These are phyloP conservation scores for Neonectria faginata DNA, from an alignment of 2,329 filamentous ascomycete species.

Conservation along the genomic window DNA sequence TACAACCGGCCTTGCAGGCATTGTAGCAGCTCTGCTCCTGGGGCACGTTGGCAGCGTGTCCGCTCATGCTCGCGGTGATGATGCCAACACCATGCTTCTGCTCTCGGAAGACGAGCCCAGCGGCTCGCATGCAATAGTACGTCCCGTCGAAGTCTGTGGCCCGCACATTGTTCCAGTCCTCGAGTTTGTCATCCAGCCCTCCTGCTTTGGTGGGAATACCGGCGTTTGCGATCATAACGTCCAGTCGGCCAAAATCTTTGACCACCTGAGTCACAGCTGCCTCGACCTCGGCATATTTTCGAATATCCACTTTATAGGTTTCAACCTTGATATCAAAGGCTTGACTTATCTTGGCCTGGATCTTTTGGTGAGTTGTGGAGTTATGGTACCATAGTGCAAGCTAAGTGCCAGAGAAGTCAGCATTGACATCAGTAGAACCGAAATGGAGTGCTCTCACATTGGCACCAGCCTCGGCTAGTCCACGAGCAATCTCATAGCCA, in stretches of 20 bases:
- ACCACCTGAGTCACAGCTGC: slow-evolving; percentile 46
- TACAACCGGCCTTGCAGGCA: slow-evolving; percentile 57
- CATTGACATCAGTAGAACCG: too few relatives aligned
- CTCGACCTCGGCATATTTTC: slow-evolving; percentile 41
- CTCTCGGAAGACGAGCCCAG: slow-evolving; percentile 49
- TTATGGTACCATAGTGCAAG: slow-evolving; percentile 29
- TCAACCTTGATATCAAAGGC: slow-evolving; percentile 35
- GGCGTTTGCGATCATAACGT: slow-evolving; percentile 52
- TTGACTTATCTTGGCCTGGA: slow-evolving; percentile 25
- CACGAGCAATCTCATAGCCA: too few relatives aligned
- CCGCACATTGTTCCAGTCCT: slow-evolving; percentile 48
- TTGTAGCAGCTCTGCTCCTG: slow-evolving; percentile 59
- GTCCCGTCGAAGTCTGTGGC: too few relatives aligned
- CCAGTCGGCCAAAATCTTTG: slow-evolving; percentile 49
- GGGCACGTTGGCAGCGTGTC: slow-evolving; percentile 52
- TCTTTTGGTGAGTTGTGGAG: slow-evolving; percentile 20
- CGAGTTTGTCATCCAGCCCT: slow-evolving; percentile 46
- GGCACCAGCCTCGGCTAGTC: too few relatives aligned
- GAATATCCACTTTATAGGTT: slow-evolving; percentile 36
- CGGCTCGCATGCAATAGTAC: too few relatives aligned
- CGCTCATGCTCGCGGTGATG: slow-evolving; percentile 51
- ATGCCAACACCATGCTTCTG: slow-evolving; percentile 51
- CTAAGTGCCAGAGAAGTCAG: too few relatives aligned
- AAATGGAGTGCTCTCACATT: too few relatives aligned
- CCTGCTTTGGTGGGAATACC: slow-evolving; percentile 50